Evolutionary conservation across 345 rosid species (phyloP), one percentile per base, ranked within the genome.

Genomic region (Erysimum cheiranthoides): DNA sequence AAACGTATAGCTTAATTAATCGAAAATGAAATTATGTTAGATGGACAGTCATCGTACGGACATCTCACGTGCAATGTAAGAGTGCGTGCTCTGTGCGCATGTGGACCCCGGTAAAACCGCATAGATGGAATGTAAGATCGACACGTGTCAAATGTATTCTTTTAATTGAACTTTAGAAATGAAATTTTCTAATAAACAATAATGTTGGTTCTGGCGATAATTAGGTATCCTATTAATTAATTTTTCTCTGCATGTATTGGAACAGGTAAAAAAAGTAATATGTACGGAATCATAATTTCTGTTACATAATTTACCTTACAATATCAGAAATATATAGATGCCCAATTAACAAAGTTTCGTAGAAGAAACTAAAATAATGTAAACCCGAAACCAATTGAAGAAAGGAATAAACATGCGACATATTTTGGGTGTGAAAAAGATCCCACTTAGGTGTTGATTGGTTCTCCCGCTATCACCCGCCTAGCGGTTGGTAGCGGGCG

Each of bases 31-130:
- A 56, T 21, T 1, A 50, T 21, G 65, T 43, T 17, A 27, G 66
- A 56, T 49, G 73, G 61, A 66, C 47, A 61, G 56, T 61, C 69
- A 42, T 10, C 34, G 80, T 76, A 76, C 80, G 75, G 71, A 76
- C 75, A 70, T 34, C 42, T 53, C 80, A 76, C 79, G 79, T 61
- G 75, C 75, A 69, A 62, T 53, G 59, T 70, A 76, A 69, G 70
- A 61, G 70, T 69, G 62, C 56, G 61, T 50, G 73, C 54, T 38
- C 8, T 31, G 64, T 68, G 42, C n/a, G 58, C 79, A 76, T 76
- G 79, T 76, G 75, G 79, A 76, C 51, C 80, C 69, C 32, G 32
- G 40, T 50, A 18, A 30, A 75, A 10, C 46, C 5, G 8, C 30
- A 3, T 3, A 69, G 6, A 62, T 70, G 10, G 31, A 34, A 35